Base-by-base conservation (phyloP, 306 rosid species). In the Vicia faba region DNA sequence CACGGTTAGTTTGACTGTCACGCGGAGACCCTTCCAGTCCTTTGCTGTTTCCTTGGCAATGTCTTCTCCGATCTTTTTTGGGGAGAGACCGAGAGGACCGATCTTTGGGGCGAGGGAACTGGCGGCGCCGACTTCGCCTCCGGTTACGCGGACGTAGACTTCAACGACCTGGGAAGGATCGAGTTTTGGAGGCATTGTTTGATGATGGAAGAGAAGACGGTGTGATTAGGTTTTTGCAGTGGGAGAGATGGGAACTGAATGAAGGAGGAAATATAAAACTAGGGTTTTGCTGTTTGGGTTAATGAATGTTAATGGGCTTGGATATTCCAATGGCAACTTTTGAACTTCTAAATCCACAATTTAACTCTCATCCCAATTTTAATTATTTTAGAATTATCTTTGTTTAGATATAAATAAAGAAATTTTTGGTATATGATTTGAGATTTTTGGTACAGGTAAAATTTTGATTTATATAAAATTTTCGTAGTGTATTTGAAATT, bases 1-100 rank as follows among this genome's bases (percentile, higher is more conserved):
- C 8, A 88, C 95, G 1, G 95, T 88, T 1, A 91, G 92, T 82
- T 62, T 62, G 4, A 62, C 67, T 0, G 67, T 62, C 2, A 62
- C 67, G 0, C 67, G 31, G 51, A 62, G 67, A 0, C 67, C 67
- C 67, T 62, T 62, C 67, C 67, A 62, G 35, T 62, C 67, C 12
- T 62, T 62, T 0, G 67, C 67, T 3, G 67, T 62, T 25, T 62
- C 67, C 7, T 62, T 62, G 0, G 67, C 67, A 3, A 62, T 62
- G 38, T 62, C 67, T 12, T 62, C 67, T 2, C 67, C 67, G 51
- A 62, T 62, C 35, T 62, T 62, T 20, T 62, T 62, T 1, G 67
- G 67, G 7, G 67, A 62, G 19, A 62, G 67, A 8, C 67, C 67
- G 6, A 62, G 67, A 0, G 67, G 67, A 0, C 67, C 67, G 67